phyloP scores from a whole-genome alignment of 1,284 basidiomycete genomes.

The Ustilago vetiveriae region DNA sequence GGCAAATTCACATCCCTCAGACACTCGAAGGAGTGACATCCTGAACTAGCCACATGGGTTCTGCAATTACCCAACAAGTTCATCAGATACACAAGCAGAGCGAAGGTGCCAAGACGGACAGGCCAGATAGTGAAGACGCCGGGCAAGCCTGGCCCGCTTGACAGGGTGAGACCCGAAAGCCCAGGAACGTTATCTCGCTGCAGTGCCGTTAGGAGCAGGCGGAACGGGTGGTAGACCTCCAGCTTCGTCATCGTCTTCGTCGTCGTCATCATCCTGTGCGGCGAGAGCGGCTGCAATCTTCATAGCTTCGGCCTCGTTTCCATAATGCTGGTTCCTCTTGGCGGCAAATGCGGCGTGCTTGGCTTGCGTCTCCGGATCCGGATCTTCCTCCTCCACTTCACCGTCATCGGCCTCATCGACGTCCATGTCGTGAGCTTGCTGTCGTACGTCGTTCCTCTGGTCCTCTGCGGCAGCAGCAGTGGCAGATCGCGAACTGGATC shows the following conservation, averaged over 20 bases:
- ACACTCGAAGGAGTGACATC: too few relatives aligned
- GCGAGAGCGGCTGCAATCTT: slow-evolving; percentile 57
- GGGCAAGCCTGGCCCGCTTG: too few relatives aligned
- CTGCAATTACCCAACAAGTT: too few relatives aligned
- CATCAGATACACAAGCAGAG: background rate
- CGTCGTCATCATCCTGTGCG: slow-evolving; percentile 61
- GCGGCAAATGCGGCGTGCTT: slow-evolving; percentile 61
- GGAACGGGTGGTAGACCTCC: slow-evolving; percentile 21
- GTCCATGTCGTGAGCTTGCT: slow-evolving; percentile 48
- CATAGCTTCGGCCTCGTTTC: slow-evolving; percentile 65
- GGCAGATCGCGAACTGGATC: slow-evolving; percentile 50
- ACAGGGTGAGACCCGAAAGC: too few relatives aligned
- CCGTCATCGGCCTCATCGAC: slow-evolving; percentile 39
- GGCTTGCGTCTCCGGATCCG: slow-evolving; percentile 56
- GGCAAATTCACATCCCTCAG: slow-evolving; percentile 1
- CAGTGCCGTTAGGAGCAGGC: slow-evolving; percentile 26
- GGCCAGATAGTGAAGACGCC: too few relatives aligned
- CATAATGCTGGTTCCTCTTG: slow-evolving; percentile 65
- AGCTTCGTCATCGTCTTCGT: slow-evolving; percentile 44
- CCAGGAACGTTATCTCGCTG: slow-evolving; percentile 19
- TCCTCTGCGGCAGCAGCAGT: slow-evolving; percentile 38
- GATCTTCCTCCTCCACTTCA: slow-evolving; percentile 52
- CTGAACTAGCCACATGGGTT: too few relatives aligned
- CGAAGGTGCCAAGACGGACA: too few relatives aligned
- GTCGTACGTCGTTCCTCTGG: slow-evolving; percentile 46